Evolutionary conservation across 306 rosid genomes (phyloP), one percentile per base, ranked within the genome.

Genomic region (Acacia melanoxylon): DNA sequence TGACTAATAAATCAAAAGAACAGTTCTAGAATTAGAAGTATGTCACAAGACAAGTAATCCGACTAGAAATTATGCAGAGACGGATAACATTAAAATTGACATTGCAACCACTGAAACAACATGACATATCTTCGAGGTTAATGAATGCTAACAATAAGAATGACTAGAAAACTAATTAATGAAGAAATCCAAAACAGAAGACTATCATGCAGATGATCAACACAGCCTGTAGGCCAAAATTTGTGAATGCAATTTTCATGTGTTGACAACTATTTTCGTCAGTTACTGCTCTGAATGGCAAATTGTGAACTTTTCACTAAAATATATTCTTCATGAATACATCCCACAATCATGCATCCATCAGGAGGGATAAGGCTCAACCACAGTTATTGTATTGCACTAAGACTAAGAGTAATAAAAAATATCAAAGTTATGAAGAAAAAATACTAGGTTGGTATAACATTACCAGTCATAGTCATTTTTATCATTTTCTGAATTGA

Each of bases 401-500:
- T 54, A 44, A 65, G 31, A 76, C 71, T 54, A 44, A 65, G 31
- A 52, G 66, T 69, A 54, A 45, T 9, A 76, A 73, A 74, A 45
- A 81, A 48, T 27, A 19, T 75, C 41, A 31, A 65, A 24, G 65
- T 78, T 25, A 71, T 42, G 54, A 56, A 46, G 37, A 24, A 78
- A 52, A 19, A 63, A 4, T 10, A 41, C 35, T 10, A 83, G 51
- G 80, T 22, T 48, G 33, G 56, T 71, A 51, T 24, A 74, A 75
- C 83, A 81, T 85, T 89, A 96, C 99, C 99, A 96, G 37, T 96
- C 99, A 89, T 93, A 96, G 54, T 96, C 97, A 79, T 93, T 92
- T 88, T 94, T 92, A 87, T 94, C 97, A 82, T 75, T 89, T 37
- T 91, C 97, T 0, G 91, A 90, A 86, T 93, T 90, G 85, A 93